phyloP scores from a whole-genome alignment of 1,139 yeast species.

The Yamadazyma triangularis region DNA sequence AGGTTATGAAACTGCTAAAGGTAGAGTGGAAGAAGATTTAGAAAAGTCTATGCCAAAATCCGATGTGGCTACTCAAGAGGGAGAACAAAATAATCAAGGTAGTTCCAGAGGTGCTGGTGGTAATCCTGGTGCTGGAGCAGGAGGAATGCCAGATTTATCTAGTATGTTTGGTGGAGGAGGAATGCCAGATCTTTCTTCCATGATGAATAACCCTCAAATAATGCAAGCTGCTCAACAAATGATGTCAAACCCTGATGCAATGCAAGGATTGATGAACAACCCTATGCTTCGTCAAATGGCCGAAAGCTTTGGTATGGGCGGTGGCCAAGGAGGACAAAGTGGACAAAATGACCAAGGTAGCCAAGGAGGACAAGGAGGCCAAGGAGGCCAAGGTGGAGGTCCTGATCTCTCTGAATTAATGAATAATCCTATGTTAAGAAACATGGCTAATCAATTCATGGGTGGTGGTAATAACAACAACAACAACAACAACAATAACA shows the following conservation, averaged over 20 bases:
- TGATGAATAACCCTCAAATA: slow-evolving; percentile 85
- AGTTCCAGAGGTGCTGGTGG: slow-evolving; percentile 22
- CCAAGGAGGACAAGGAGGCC: too few species aligned
- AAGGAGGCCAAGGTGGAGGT: slow-evolving; percentile 34
- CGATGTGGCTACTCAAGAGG: slow-evolving; percentile 13
- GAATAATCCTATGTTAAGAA: slow-evolving; percentile 75
- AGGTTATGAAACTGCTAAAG: slow-evolving; percentile 91
- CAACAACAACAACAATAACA: background rate
- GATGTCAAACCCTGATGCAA: slow-evolving; percentile 86
- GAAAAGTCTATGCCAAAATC: slow-evolving; percentile 37
- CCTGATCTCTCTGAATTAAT: slow-evolving; percentile 64
- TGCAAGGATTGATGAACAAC: slow-evolving; percentile 72
- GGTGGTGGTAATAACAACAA: slow-evolving; percentile 27
- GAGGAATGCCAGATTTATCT: slow-evolving; percentile 53
- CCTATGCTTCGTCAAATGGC: slow-evolving; percentile 82
- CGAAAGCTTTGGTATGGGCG: slow-evolving; percentile 58
- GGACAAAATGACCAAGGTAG: too few species aligned
- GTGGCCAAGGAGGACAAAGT: too few species aligned
- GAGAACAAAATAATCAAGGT: slow-evolving; percentile 11
- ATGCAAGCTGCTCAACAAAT: slow-evolving; percentile 91
- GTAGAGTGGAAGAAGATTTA: slow-evolving; percentile 72
- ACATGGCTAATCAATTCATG: slow-evolving; percentile 59
- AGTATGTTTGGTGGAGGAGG: too few species aligned
- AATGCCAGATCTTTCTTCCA: too few species aligned
- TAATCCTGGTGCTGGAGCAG: slow-evolving; percentile 44